Evolutionary conservation across 345 rosid genomes (phyloP).

Genomic region (Clarkia xantiana): DNA sequence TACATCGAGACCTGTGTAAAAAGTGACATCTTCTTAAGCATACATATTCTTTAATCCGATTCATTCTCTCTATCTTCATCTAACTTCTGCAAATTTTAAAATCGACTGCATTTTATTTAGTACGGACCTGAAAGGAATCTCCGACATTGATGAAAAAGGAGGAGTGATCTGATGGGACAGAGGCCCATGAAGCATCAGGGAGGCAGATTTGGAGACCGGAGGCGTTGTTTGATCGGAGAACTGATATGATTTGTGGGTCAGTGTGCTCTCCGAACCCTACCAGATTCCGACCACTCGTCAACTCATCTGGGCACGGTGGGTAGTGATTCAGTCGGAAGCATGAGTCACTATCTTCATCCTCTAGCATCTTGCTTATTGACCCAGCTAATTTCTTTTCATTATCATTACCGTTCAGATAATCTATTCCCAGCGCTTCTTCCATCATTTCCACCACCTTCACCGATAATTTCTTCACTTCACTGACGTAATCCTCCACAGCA

Average conservation of each 20-base stretch:
- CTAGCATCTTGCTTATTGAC: slow-evolving; percentile 17
- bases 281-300: slow-evolving; percentile 23
- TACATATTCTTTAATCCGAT: too few relatives aligned
- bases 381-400: background rate
- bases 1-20: too few relatives aligned
- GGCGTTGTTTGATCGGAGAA: slow-evolving; percentile 43
- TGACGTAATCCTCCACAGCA: slow-evolving; percentile 19
- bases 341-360: slow-evolving; percentile 27
- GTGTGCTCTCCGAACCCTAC: slow-evolving; percentile 57
- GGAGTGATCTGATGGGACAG: slow-evolving; percentile 39
- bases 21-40: too few relatives aligned
- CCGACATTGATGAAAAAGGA: slow-evolving; percentile 42
- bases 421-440: slow-evolving; percentile 20
- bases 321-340: slow-evolving; percentile 45
- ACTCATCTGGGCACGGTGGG: slow-evolving; percentile 33
- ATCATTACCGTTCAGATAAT: slow-evolving; percentile 7
- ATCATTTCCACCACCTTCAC: slow-evolving; percentile 15
- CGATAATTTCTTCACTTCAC: slow-evolving; percentile 19
- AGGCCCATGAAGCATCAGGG: slow-evolving; percentile 36
- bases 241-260: slow-evolving; percentile 53
- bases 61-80: too few relatives aligned
- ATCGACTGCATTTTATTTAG: background rate
- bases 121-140: slow-evolving; percentile 37
- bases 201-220: slow-evolving; percentile 41
- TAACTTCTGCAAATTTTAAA: too few relatives aligned